Evolutionary conservation across 2,329 filamentous ascomycete species (phyloP), one percentile per base, ranked within the genome.

Genomic region (Monilinia aucupariae): DNA sequence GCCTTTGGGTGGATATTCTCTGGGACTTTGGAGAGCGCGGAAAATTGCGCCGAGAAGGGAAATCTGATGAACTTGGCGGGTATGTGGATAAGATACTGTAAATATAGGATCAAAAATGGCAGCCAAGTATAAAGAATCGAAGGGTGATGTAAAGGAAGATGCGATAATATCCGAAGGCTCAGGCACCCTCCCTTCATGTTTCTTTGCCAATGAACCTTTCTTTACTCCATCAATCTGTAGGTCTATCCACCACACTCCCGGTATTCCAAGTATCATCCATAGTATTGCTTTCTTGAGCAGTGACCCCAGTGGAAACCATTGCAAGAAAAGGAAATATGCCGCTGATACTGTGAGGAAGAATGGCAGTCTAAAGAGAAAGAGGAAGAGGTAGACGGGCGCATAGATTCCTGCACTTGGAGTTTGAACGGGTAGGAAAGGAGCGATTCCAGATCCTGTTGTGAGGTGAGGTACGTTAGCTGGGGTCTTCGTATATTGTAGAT

Each of bases 161-260:
- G 91, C 92, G 71, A 99, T 94, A 69, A 99, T 81, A 62, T 88
- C 89, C 53, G 89, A 86, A 5, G 88, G 85, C 62, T 88, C 85
- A 1, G 94, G 94, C 22, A 97, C 85, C 48, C 91, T 85, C 64
- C 86, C 81, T 63, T 82, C 79, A 47, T 89, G 86, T 70, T 92
- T 87, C 71, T 88, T 87, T 53, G 89, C 87, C 39, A 96, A 80
- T 32, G 89, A 92, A 78, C 94, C 94, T 78, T 92, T 90, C 77
- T 91, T 92, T 61, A 99, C 94, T 64, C 93, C 93, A 75, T 99
- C 94, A 68, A 99, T 91, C 76, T 97, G 93, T n/a, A 99, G 80
- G 76, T 99, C 94, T 63, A 97, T 88, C 93, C 93, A 97, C 92
- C 92, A 97, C 64, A 99, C 90, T 34, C 94, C 93, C 0, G 92